A percentile compares a stretch with the other conserved stretches of the same genome.
These are phyloP conservation scores for Acephala macrosclerotiorum DNA, from an alignment of 2,329 filamentous ascomycete species.

Conservation along the genomic window DNA sequence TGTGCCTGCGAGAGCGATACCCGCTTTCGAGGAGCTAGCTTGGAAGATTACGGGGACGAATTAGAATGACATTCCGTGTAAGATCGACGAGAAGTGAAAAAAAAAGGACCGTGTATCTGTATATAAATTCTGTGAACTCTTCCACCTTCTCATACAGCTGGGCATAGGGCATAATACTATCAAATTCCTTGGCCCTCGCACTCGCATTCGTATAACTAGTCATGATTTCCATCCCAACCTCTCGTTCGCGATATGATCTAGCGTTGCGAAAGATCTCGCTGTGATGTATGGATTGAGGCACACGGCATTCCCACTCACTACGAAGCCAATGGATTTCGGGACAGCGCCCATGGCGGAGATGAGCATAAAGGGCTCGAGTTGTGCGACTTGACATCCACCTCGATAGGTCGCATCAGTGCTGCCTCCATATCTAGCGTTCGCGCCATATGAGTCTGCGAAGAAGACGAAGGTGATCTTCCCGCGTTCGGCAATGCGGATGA, in stretches of 20 bases:
- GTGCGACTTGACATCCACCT: slow-evolving; percentile 5
- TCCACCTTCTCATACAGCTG: slow-evolving; percentile 68
- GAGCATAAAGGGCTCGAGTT: slow-evolving; percentile 4
- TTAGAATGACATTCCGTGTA: no score
- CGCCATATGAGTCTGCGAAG: slow-evolving; percentile 17
- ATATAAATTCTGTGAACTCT: slow-evolving; percentile 57
- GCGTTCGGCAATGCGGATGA: slow-evolving; percentile 2
- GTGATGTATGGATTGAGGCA: slow-evolving; percentile 74
- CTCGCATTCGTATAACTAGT: slow-evolving; percentile 67
- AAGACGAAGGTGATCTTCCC: slow-evolving; percentile 16
- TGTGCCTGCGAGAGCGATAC: no score
- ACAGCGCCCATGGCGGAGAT: slow-evolving; percentile 26
- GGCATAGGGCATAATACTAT: slow-evolving; percentile 66
- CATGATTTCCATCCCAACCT: slow-evolving; percentile 71
- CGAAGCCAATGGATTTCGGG: slow-evolving; percentile 69
- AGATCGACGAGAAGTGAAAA: slow-evolving; percentile 20
- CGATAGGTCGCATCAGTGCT: slow-evolving; percentile 5
- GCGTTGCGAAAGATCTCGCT: slow-evolving; percentile 65
- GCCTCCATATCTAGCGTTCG: slow-evolving; percentile 8
- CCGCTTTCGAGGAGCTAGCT: no score
- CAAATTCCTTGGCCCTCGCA: slow-evolving; percentile 65
- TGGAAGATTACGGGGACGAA: no score
- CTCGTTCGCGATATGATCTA: slow-evolving; percentile 70
- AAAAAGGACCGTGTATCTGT: no score
- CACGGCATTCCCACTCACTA: slow-evolving; percentile 67